Base-by-base conservation (phyloP, 352 stramenopile genomes). In the Pythium brachiatum region DNA sequence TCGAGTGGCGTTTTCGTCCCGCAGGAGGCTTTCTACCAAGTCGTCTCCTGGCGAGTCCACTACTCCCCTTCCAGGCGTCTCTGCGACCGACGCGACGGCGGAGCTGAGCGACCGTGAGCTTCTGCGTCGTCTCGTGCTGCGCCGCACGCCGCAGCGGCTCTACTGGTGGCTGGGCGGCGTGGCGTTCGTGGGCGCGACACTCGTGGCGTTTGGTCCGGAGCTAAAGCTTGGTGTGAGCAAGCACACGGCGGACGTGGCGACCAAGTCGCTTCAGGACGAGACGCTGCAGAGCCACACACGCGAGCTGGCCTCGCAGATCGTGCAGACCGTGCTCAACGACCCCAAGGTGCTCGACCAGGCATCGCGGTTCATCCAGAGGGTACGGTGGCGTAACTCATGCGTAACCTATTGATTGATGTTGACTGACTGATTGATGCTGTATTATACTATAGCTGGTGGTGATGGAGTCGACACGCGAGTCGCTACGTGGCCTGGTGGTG, bases 251-350 rank as follows among this genome's bases (percentile, higher is more conserved):
- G 83, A 94, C n/a, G 77, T 94, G 18, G 85, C 83, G 51, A 89
- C 81, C 31, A 78, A 85, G 44, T 92, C 83, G 29, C 76, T 94
- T 8, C 85, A 94, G 76, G 82, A 94, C 70, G 83, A 94, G 70
- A 90, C 78, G 50, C 79, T 94, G 29, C 70, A 86, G 29, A 75
- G 72, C 38, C 81, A 94, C 69, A 89, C 83, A 29, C 75, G 83
- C 21, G 72, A 92, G 46, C 60, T 94, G 43, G 85, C 85, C 7
- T 92, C 83, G 8, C 83, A 92, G 74, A 94, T 94, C 67, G 83
- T 94, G 12, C 85, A 94, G 68, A 94, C 85, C 7, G 83, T 94
- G 67, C 72, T 94, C 15, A 92, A 92, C 55, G 85, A 94, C 67
- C 76, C 83, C 20, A 89, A 94, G 46, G 85, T 94, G 53, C 73